A percentile compares a stretch with the other conserved stretches of the same genome.
These are phyloP conservation scores for Eimeria tenella DNA, from an alignment of 169 alveolate species.

Conservation along the genomic window DNA sequence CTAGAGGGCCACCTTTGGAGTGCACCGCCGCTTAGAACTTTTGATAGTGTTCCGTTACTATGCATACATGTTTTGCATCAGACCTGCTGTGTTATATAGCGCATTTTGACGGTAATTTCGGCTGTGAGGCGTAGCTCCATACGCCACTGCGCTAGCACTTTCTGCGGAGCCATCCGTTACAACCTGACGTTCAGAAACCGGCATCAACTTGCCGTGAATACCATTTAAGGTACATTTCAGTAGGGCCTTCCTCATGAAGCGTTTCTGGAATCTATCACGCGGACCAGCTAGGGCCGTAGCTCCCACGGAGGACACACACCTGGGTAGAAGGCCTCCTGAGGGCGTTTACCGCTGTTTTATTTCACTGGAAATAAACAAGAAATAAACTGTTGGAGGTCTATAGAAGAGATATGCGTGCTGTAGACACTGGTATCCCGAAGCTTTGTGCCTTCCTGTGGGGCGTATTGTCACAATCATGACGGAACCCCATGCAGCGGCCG, in stretches of 20 bases:
- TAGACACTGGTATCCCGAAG: not conserved
- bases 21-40: not conserved
- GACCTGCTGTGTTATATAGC: not conserved
- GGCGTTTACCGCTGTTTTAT: not conserved
- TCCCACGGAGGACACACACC: no score
- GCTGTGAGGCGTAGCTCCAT: not conserved
- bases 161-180: not conserved
- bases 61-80: not conserved
- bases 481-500: not conserved
- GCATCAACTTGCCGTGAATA: not conserved
- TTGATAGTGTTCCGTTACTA: not conserved
- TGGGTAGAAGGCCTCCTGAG: no score
- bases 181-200: not conserved
- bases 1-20: conserved; percentile 11
- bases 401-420: not conserved
- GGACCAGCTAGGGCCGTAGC: no score
- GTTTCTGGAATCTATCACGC: no score
- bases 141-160: not conserved
- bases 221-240: not conserved
- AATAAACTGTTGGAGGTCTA: not conserved
- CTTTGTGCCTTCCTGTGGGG: not conserved
- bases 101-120: conserved; percentile 2
- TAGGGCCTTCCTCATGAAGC: not conserved
- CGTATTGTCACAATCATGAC: not conserved
- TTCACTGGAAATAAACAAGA: not conserved